A percentile compares a stretch with the other conserved stretches of the same genome.
These are phyloP conservation scores for Bacidia rubella DNA, from an alignment of 495 filamentous ascomycete genomes.

Conservation along the genomic window DNA sequence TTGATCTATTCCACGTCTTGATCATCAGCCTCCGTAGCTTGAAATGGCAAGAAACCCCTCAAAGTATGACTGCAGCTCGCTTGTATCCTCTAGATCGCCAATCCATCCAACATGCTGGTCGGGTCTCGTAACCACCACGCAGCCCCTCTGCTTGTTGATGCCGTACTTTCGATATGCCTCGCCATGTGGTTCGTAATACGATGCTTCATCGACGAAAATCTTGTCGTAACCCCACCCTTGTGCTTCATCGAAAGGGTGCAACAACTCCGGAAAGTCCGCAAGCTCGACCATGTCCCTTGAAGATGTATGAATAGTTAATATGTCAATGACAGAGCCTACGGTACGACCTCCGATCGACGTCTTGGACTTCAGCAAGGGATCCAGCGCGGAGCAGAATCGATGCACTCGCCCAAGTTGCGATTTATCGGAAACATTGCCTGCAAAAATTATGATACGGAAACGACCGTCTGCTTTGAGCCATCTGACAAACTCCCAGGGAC, in stretches of 20 bases:
- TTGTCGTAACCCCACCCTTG: conserved; percentile 52
- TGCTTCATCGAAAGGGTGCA: conserved; percentile 44
- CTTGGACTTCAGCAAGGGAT: background rate
- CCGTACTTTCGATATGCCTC: conserved; percentile 52
- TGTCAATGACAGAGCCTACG: conserved; percentile 37
- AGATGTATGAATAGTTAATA: conserved; percentile 47
- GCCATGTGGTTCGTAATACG: conserved; percentile 45
- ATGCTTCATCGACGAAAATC: conserved; percentile 50
- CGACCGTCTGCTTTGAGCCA: conserved; percentile 42
- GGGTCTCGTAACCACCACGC: conserved; percentile 46
- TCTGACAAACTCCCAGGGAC: conserved; percentile 33
- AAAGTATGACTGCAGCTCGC: no score
- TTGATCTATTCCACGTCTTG: no score
- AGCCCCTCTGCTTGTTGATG: conserved; percentile 43
- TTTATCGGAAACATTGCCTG: conserved; percentile 40
- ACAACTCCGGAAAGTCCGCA: conserved; percentile 40
- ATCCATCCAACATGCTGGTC: conserved; percentile 55
- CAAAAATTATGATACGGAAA: conserved; percentile 53
- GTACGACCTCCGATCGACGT: background rate
- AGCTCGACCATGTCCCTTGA: conserved; percentile 38
- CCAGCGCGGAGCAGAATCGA: conserved; percentile 19
- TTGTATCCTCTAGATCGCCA: conserved; percentile 40
- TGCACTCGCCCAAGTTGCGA: conserved; percentile 33
- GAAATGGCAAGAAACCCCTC: no score
- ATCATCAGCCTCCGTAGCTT: no score